Evolutionary conservation across 164 flowering plant species (phyloP).

Genomic region (Euptelea pleiosperma): DNA sequence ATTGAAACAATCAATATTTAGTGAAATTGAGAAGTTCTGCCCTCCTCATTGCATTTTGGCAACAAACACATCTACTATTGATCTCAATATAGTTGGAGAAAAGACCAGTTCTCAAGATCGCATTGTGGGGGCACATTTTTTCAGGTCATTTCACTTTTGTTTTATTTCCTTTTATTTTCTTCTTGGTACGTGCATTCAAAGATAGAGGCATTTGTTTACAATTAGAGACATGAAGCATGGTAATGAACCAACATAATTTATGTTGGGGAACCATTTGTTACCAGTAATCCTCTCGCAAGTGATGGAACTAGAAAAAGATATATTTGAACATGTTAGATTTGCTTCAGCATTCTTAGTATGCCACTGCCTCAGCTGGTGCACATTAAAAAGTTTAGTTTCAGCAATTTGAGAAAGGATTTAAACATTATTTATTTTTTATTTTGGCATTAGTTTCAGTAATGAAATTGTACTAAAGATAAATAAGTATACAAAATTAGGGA

Average conservation of each 20-base stretch:
- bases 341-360: too few species aligned
- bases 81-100: conserved; percentile 77
- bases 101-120: conserved; percentile 77
- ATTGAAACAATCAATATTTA: conserved; percentile 81
- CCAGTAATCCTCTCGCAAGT: too few species aligned
- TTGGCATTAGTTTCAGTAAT: too few species aligned
- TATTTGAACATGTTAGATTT: too few species aligned
- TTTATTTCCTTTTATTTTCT: neutral
- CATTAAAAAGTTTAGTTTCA: too few species aligned
- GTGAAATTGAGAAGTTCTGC: conserved; percentile 80
- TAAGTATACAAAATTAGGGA: too few species aligned
- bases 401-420: too few species aligned
- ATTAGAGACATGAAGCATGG: neutral
- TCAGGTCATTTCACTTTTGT: conserved; percentile 61
- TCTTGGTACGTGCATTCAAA: neutral
- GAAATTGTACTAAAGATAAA: too few species aligned
- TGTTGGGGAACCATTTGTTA: conserved; percentile 1
- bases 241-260: neutral
- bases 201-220: too few species aligned
- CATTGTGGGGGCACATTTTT: conserved; percentile 93
- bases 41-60: conserved; percentile 93
- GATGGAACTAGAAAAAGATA: too few species aligned
- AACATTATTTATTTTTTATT: too few species aligned
- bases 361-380: too few species aligned
- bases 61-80: conserved; percentile 91